Percentiles rank a stretch among this genome's conserved stretches.
These are phyloP conservation scores for Dendrobium officinale DNA, from an alignment of 106 monocot genomes.

Conservation along the genomic window DNA sequence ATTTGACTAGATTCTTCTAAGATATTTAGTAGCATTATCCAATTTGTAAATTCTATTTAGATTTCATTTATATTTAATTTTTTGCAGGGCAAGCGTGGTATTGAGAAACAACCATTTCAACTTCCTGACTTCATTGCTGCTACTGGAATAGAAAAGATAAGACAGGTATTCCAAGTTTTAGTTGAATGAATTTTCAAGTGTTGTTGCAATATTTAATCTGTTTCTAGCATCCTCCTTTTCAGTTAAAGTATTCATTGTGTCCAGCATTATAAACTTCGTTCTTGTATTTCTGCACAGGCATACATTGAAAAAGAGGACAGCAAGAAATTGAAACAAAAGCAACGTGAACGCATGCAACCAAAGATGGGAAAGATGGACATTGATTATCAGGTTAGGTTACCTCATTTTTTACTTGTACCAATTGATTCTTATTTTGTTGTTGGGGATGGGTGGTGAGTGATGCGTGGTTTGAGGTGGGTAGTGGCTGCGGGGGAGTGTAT, in stretches of 20 bases:
- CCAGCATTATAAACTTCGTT: background rate
- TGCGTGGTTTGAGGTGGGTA: background rate
- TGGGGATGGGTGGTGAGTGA: background rate
- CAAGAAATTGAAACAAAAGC: slow-evolving; percentile 98
- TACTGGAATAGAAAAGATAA: slow-evolving; percentile 97
- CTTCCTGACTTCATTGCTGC: slow-evolving; percentile 99
- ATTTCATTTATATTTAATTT: slow-evolving; percentile 13
- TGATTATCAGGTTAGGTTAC: slow-evolving; percentile 78
- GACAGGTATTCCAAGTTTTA: slow-evolving; percentile 57
- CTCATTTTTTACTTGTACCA: background rate
- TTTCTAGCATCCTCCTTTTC: background rate
- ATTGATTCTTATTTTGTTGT: background rate
- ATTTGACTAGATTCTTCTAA: slow-evolving; percentile 16
- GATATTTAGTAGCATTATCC: slow-evolving; percentile 13
- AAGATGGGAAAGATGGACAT: slow-evolving; percentile 99
- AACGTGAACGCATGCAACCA: slow-evolving; percentile 98
- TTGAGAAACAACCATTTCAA: slow-evolving; percentile 98
- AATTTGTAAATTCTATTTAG: slow-evolving; percentile 7
- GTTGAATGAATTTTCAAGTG: background rate
- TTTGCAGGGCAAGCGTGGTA: slow-evolving; percentile 97
- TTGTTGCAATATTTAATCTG: background rate
- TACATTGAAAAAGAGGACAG: slow-evolving; percentile 99
- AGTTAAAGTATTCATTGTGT: background rate
- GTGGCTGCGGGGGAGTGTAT: background rate
- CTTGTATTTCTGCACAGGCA: slow-evolving; percentile 43